Base-by-base conservation (phyloP, 805 yeast species). In the Kazachstania africana region DNA sequence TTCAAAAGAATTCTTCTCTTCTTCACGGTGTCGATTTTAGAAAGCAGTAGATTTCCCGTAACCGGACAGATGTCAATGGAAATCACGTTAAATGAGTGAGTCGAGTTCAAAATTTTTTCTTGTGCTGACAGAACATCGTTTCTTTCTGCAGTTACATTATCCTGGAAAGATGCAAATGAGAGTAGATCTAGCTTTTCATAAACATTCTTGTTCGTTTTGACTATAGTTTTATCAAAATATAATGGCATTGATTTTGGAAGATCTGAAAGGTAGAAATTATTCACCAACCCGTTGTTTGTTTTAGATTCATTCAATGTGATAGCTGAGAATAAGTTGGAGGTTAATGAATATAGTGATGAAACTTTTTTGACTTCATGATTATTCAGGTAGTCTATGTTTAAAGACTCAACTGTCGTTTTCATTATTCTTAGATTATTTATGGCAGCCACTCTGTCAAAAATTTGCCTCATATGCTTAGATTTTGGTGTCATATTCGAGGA, bases 1-100 rank as follows among this genome's bases (percentile, higher is more conserved):
- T 77, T 63, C 12, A 79, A 32, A 29, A 68, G 56, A 12, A 68
- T 59, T 4, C 77, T 78, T 1, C 41, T 42, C 0, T 44, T 30
- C 32, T 44, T 33, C 36, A 43, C 36, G 3, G 56, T 42, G 17
- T 56, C 62, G 24, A 60, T 50, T 37, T 69, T 65, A 4, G 78
- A 55, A 3, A 84, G 35, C 0, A 77, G 39, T 17, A 85, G 55
- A 45, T 72, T 76, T 0, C 76, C 79, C 6, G 76, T 66, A 6
- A 61, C 43, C 0, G 69, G 56, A 38, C 83, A 74, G 6, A 72
- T 46, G 43, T 78, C 87, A 16, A 85, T 52, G 1, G 78, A 62
- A 1, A 82, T 55, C 1, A 77, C 43, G 33, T 49, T 44, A 18
- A 48, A 50, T 14, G 29, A 22, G 3, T 22, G 27, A 17, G 33